Evolutionary conservation across 2,329 filamentous ascomycete species (phyloP).

Genomic region (Metarhizium robertsii): DNA sequence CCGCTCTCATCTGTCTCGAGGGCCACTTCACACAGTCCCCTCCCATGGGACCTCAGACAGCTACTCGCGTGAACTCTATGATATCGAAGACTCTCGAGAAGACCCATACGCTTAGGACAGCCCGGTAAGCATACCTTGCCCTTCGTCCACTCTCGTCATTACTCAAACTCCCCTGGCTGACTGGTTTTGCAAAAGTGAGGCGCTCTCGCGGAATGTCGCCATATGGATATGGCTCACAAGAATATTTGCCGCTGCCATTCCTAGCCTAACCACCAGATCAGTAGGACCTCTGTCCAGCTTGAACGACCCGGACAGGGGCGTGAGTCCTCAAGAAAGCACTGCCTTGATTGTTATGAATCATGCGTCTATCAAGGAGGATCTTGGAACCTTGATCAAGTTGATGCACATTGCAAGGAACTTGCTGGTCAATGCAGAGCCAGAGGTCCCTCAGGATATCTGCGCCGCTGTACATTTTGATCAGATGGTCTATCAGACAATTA

Average conservation of each 20-base stretch:
- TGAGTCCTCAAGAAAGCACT: constrained; percentile 53
- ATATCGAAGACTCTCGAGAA: constrained; percentile 53
- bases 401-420: constrained; percentile 59
- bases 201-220: constrained; percentile 51
- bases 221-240: constrained; percentile 57
- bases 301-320: constrained; percentile 44
- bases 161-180: constrained; percentile 7
- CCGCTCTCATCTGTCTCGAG: constrained; percentile 52
- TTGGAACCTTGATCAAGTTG: constrained; percentile 55
- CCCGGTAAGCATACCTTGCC: constrained; percentile 34
- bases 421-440: constrained; percentile 53
- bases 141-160: background rate
- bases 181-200: constrained; percentile 34
- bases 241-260: constrained; percentile 52
- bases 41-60: constrained; percentile 47
- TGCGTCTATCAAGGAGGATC: constrained; percentile 48
- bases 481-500: constrained; percentile 56
- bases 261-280: constrained; percentile 49
- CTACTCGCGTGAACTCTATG: constrained; percentile 45
- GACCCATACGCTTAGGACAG: constrained; percentile 51
- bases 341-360: constrained; percentile 55
- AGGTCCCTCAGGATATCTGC: constrained; percentile 57
- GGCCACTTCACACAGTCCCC: constrained; percentile 49
- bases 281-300: constrained; percentile 45
- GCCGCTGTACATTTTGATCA: constrained; percentile 56